These are phyloP conservation scores for Mycena rebaudengoi DNA, from an alignment of 768 basidiomycete genomes.

Conservation along the genomic window DNA sequence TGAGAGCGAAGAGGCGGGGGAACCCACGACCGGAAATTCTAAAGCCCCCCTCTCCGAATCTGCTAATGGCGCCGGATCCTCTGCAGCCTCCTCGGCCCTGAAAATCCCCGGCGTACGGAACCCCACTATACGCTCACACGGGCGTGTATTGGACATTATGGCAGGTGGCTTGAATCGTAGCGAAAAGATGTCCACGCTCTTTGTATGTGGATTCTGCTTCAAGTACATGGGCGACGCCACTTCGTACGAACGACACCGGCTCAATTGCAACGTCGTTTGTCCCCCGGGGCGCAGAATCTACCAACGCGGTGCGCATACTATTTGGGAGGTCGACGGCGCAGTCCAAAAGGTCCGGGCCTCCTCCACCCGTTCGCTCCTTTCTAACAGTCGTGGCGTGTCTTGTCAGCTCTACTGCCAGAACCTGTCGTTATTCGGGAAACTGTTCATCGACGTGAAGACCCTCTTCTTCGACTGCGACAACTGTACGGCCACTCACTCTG, in stretches of 20 bases:
- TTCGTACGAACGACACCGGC: conserved; percentile 74
- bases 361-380: neutral
- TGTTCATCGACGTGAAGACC: conserved; percentile 99
- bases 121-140: conserved; percentile 65
- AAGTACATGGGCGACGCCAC: conserved; percentile 89
- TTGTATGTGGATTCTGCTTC: conserved; percentile 95
- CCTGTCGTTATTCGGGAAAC: conserved; percentile 92
- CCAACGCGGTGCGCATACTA: conserved; percentile 85
- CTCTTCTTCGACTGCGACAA: conserved; percentile 91
- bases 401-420: conserved; percentile 98
- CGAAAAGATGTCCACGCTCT: conserved; percentile 67
- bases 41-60: too few relatives aligned
- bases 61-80: conserved; percentile 23
- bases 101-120: conserved; percentile 62
- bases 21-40: conserved; percentile 38
- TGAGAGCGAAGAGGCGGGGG: conserved; percentile 68
- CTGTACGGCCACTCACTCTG: conserved; percentile 58
- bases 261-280: conserved; percentile 70
- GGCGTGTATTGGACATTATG: conserved; percentile 77
- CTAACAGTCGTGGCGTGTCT: neutral
- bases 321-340: conserved; percentile 96
- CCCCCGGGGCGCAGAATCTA: conserved; percentile 95
- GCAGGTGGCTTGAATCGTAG: conserved; percentile 67
- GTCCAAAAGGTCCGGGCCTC: conserved; percentile 70
- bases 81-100: conserved; percentile 32